Evolutionary conservation across 202 grass and related monocot species (phyloP).

Genomic region (Schoenoplectus tabernaemontani): DNA sequence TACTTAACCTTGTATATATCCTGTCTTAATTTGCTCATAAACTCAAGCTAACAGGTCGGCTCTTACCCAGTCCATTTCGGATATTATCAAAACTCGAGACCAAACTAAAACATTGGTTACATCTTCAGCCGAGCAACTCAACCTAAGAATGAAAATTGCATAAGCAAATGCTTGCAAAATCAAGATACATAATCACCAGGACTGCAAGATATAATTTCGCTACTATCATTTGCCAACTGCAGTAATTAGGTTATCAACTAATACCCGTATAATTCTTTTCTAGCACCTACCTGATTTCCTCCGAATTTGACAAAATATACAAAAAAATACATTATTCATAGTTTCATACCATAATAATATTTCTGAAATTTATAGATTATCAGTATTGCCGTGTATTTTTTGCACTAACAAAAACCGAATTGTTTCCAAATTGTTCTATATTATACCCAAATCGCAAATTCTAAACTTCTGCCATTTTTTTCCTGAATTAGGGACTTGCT

Average conservation of each 20-base stretch:
- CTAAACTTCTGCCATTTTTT: not conserved
- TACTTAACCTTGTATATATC: conserved; percentile 24
- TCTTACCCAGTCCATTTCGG: conserved; percentile 6
- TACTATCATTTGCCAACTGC: not conserved
- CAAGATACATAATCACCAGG: not conserved
- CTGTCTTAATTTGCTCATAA: conserved; percentile 18
- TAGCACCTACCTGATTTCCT: not conserved
- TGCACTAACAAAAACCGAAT: not conserved
- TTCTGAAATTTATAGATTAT: too few species aligned
- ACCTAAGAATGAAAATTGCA: not conserved
- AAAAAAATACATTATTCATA: not conserved
- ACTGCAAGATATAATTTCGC: not conserved
- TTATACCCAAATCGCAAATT: not conserved
- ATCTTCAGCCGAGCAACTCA: not conserved
- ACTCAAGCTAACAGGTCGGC: conserved; percentile 31
- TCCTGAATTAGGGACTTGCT: not conserved
- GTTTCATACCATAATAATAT: too few species aligned
- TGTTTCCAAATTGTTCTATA: not conserved
- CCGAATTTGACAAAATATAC: not conserved
- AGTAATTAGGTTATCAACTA: not conserved
- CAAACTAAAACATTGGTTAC: not conserved
- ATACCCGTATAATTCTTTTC: not conserved
- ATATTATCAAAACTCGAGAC: conserved; percentile 15
- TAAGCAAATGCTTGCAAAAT: not conserved
- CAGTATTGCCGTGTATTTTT: not conserved